Conservation (phyloP, 2,329 filamentous ascomycete species). For the Nemania sp. region DNA sequence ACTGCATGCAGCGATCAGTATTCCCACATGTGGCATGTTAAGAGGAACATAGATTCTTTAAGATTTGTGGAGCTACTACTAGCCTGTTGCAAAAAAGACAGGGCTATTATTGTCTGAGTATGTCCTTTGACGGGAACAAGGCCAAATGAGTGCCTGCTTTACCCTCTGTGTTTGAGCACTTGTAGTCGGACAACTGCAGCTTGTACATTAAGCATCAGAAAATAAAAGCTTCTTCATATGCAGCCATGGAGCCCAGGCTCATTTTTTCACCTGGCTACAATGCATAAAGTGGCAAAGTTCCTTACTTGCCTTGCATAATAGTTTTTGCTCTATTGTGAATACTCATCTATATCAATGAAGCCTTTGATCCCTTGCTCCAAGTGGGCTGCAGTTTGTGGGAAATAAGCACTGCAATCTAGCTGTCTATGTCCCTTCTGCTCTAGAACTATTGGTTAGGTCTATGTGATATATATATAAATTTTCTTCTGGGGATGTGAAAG, state of each 20-base stretch:
- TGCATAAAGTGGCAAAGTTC: background rate
- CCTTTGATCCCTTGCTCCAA: no score
- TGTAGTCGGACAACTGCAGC: conserved; percentile 22
- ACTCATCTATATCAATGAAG: no score
- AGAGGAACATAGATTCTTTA: conserved; percentile 17
- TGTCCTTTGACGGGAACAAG: conserved; percentile 28
- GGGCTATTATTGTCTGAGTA: conserved; percentile 31
- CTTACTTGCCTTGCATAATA: no score
- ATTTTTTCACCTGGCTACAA: background rate
- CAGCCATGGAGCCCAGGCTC: no score
- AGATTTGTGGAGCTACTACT: conserved; percentile 27
- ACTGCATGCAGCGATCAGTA: conserved; percentile 26
- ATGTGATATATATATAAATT: no score
- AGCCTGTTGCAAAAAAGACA: conserved; percentile 19
- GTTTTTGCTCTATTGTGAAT: no score
- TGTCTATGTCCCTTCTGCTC: no score
- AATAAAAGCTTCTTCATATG: conserved; percentile 22
- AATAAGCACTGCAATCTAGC: no score
- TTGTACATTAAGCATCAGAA: conserved; percentile 31
- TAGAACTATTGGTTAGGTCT: no score
- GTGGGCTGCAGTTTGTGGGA: no score
- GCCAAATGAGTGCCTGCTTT: conserved; percentile 1
- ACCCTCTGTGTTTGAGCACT: conserved; percentile 23
- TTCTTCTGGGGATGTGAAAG: no score
- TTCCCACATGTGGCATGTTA: conserved; percentile 25